Base-by-base conservation (phyloP, 208 protist species). In the Strigomonas culicis region DNA sequence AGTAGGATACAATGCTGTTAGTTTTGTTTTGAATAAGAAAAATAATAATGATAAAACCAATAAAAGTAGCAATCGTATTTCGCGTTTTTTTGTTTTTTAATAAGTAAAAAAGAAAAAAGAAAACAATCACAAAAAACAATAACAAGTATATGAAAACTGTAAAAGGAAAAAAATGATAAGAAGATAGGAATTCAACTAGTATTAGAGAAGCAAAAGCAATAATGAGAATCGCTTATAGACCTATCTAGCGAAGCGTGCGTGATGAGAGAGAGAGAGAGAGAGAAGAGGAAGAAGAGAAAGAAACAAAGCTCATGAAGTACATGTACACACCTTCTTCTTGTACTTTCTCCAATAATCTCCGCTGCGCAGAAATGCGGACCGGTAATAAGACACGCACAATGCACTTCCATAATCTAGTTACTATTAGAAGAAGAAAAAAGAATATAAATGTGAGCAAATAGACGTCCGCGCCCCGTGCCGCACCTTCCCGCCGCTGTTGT, bases 71-170 rank as follows among this genome's bases (percentile, higher is more conserved):
- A 25, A 17, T 57, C 8, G 19, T 31, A 63, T 44, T 34, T 50
- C 4, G 22, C 55, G 52, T 43, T 19, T 4, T 27, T 62, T 13
- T 64, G 47, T 70, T 21, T 62, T 19, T 69, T 15, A 24, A 27
- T 43, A n/a, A 36, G 32, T 57, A 44, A 27, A 6, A 55, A 19
- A 60, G 41, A 25, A 32, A 66, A 0, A 70, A 21, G 4, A 59
- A 36, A 4, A 41, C 2, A 53, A 28, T 19, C 3, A 44, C 1
- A 44, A 44, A 4, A 24, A 1, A 44, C 47, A 31, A 41, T 39
- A 46, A 27, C 39, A 63, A 46, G 61, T 30, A 22, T n/a, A n/a
- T n/a, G n/a, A 68, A 50, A 63, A 53, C 58, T 22, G n/a, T 25
- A 30, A 28, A 27, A 60, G 2, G 22, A 11, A 17, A 25, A 10